Evolutionary conservation across 1,139 yeast genomes (phyloP).

Genomic region (Arxiozyma heterogenica): DNA sequence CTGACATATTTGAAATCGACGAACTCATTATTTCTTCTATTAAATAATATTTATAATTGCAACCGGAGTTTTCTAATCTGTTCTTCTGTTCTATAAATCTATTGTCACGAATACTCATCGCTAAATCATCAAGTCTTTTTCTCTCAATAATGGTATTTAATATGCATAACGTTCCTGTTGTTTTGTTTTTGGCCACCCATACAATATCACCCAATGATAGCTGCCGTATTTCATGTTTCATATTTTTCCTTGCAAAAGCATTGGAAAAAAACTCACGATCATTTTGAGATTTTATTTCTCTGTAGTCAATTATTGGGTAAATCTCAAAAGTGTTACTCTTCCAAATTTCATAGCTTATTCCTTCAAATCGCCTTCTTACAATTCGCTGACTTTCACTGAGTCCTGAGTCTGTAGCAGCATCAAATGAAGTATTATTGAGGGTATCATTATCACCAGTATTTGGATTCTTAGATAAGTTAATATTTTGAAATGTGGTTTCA

Average conservation of each 20-base stretch:
- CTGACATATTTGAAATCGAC: conserved; percentile 42
- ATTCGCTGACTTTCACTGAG: not conserved
- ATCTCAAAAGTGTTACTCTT: conserved; percentile 47
- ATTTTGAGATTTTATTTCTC: conserved; percentile 58
- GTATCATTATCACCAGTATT: not conserved
- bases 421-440: not conserved
- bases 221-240: conserved; percentile 46
- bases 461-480: not conserved
- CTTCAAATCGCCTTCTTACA: conserved; percentile 19
- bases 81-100: conserved; percentile 79
- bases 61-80: conserved; percentile 59
- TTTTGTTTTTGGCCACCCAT: conserved; percentile 73
- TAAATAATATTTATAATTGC: conserved; percentile 61
- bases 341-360: conserved; percentile 39
- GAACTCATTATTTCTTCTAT: conserved; percentile 66
- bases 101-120: conserved; percentile 76
- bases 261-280: conserved; percentile 59
- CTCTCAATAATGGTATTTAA: conserved; percentile 79
- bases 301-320: conserved; percentile 60
- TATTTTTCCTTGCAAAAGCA: conserved; percentile 43
- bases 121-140: conserved; percentile 80
- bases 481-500: conserved; percentile 5
- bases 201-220: conserved; percentile 78
- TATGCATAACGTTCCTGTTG: conserved; percentile 53
- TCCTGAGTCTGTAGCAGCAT: not conserved